Conservation (phyloP, 2,329 filamentous ascomycete genomes). For the Calonectria naviculata region DNA sequence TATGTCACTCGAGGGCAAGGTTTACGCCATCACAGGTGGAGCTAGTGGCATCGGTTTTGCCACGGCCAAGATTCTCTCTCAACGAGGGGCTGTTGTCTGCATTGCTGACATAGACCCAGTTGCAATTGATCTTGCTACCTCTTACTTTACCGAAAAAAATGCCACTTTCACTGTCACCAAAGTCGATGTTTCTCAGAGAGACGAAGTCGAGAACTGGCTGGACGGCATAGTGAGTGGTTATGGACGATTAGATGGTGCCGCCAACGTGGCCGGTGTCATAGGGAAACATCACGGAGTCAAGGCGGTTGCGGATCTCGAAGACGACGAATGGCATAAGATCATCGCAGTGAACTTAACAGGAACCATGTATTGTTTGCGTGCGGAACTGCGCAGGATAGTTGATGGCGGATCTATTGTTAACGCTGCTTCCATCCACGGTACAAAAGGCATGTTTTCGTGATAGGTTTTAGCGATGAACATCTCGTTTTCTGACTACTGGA, state of each 20-base stretch:
- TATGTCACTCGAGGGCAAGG: slow-evolving; percentile 47
- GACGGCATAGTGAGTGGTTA: slow-evolving; percentile 57
- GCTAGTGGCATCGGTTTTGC: slow-evolving; percentile 58
- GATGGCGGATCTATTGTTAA: slow-evolving; percentile 69
- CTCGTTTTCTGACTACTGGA: slow-evolving; percentile 27
- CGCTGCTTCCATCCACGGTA: slow-evolving; percentile 57
- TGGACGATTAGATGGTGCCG: slow-evolving; percentile 65
- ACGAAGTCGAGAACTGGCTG: slow-evolving; percentile 64
- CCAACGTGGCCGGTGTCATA: slow-evolving; percentile 66
- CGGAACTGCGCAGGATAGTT: slow-evolving; percentile 52
- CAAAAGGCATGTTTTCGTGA: slow-evolving; percentile 53
- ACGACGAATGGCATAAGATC: slow-evolving; percentile 60
- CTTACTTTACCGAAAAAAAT: slow-evolving; percentile 43
- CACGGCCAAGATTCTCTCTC: slow-evolving; percentile 50
- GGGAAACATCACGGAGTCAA: slow-evolving; percentile 55
- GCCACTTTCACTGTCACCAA: slow-evolving; percentile 48
- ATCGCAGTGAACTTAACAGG: slow-evolving; percentile 62
- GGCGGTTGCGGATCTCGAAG: slow-evolving; percentile 55
- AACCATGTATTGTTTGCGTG: slow-evolving; percentile 62
- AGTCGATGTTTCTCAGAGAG: slow-evolving; percentile 60
- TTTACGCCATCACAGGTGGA: slow-evolving; percentile 55
- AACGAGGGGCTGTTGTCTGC: slow-evolving; percentile 51
- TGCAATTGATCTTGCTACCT: slow-evolving; percentile 42
- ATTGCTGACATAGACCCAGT: slow-evolving; percentile 51
- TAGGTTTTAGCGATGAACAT: background rate